Percentiles rank a stretch among this genome's conserved stretches.
These are phyloP conservation scores for Macrophomina phaseolina DNA, from an alignment of 2,329 filamentous ascomycete genomes.

Conservation along the genomic window DNA sequence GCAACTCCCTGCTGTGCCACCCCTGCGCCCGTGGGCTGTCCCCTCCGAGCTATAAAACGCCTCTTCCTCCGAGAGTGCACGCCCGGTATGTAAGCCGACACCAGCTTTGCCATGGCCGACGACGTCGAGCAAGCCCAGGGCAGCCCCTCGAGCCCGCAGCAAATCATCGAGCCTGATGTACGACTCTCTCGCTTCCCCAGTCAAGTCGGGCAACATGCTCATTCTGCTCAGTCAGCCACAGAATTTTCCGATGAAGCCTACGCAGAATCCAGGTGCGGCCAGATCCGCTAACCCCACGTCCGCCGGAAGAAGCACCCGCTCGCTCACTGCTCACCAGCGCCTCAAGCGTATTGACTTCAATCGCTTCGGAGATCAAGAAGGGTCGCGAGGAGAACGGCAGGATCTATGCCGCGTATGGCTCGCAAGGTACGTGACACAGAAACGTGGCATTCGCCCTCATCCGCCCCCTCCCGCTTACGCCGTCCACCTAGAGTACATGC, in stretches of 20 bases:
- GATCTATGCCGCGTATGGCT: conserved; percentile 23
- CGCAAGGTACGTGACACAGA: neutral
- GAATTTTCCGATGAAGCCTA: conserved; percentile 21
- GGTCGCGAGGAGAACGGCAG: conserved; percentile 25
- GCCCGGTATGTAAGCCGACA: neutral
- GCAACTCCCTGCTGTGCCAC: neutral
- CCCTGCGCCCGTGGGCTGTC: neutral
- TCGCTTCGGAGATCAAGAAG: conserved; percentile 21
- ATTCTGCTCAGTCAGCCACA: conserved; percentile 1
- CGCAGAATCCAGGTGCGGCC: conserved; percentile 16
- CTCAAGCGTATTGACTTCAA: conserved; percentile 21
- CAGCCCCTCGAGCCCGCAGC: neutral
- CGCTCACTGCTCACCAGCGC: neutral
- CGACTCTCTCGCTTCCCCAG: neutral
- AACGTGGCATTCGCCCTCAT: neutral
- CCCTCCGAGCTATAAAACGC: conserved; percentile 7
- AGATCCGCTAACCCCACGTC: too few relatives aligned
- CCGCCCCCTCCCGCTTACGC: neutral
- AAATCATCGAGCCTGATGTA: conserved; percentile 23
- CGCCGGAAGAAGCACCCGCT: neutral
- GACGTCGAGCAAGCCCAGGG: neutral
- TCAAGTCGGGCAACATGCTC: neutral
- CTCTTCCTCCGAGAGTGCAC: neutral
- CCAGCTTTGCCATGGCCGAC: conserved; percentile 9
- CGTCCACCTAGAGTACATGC: conserved; percentile 9